Evolutionary conservation across 306 rosid species (phyloP).

Genomic region (Hippophae rhamnoides): DNA sequence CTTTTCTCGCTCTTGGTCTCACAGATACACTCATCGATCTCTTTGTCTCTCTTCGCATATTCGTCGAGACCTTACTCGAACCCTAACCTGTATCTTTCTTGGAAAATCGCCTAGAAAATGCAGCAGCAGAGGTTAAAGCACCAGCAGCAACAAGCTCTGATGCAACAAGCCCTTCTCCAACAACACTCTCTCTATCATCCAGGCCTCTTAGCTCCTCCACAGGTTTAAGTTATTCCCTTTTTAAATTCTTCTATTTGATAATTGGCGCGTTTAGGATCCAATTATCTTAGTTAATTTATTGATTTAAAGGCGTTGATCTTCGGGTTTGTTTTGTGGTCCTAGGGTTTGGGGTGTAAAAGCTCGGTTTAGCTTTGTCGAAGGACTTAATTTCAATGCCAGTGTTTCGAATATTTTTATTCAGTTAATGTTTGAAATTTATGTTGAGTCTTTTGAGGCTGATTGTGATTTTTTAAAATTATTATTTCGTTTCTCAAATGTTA

Average conservation of each 20-base stretch:
- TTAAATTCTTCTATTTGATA: not conserved
- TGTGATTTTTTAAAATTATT: too few species aligned
- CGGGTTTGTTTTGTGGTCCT: not conserved
- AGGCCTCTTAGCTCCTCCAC: slow-evolving; percentile 92
- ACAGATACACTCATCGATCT: not conserved
- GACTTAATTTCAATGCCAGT: too few species aligned
- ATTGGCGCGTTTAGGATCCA: not conserved
- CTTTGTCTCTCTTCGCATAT: slow-evolving; percentile 1
- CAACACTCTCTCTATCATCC: slow-evolving; percentile 96
- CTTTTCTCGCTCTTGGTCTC: slow-evolving; percentile 6
- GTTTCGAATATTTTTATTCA: too few species aligned
- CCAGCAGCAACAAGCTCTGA: slow-evolving; percentile 93
- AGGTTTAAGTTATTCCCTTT: slow-evolving; percentile 37
- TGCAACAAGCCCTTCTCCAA: slow-evolving; percentile 96
- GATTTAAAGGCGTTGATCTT: slow-evolving; percentile 2
- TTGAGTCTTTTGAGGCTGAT: too few species aligned
- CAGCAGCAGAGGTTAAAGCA: slow-evolving; percentile 96
- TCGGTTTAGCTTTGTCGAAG: not conserved
- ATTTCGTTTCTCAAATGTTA: too few species aligned
- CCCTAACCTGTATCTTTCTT: slow-evolving; percentile 52
- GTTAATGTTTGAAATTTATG: too few species aligned
- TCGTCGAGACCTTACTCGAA: slow-evolving; percentile 31
- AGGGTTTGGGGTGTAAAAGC: not conserved
- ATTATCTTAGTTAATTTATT: not conserved
- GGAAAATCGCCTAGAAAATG: slow-evolving; percentile 47